A percentile compares a stretch with the other conserved stretches of the same genome.
Conservation (phyloP, 2,329 filamentous ascomycete species). For the Epichloe baconii region DNA sequence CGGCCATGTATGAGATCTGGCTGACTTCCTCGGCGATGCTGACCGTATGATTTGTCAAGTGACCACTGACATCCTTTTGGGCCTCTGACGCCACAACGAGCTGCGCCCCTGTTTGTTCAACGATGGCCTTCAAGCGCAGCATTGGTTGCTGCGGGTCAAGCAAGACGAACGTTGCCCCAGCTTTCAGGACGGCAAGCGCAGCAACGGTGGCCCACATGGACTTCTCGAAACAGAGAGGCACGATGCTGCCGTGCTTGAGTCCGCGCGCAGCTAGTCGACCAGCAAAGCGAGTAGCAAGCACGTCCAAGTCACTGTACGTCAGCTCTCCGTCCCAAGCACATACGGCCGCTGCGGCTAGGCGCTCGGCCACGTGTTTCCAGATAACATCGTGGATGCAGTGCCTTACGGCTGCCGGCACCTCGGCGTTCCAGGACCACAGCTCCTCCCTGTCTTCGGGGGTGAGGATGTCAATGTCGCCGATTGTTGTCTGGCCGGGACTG, state of each 20-base stretch:
- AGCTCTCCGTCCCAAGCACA: conserved; percentile 26
- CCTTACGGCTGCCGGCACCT: no score
- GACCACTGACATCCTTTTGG: not conserved
- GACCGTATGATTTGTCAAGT: not conserved
- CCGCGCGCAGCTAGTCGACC: not conserved
- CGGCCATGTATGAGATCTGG: no score
- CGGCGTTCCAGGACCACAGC: no score
- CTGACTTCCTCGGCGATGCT: not conserved
- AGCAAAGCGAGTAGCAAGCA: conserved; percentile 7
- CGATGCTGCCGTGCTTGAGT: conserved; percentile 3
- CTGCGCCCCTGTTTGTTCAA: conserved; percentile 2
- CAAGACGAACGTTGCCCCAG: conserved; percentile 15
- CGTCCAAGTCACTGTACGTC: conserved; percentile 20
- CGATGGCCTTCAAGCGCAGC: conserved; percentile 4
- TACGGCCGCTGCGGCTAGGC: conserved; percentile 2
- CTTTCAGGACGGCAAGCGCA: conserved; percentile 14
- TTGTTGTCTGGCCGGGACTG: no score
- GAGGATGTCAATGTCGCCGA: no score
- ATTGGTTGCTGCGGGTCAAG: conserved; percentile 13
- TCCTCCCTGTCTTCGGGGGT: no score
- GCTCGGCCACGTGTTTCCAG: not conserved
- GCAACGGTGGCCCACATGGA: conserved; percentile 12
- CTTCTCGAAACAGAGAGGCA: conserved; percentile 16
- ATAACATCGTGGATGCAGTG: no score
- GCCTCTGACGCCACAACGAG: conserved; percentile 4